These are phyloP conservation scores for Periglandula ipomoeae DNA, from an alignment of 2,329 filamentous ascomycete species.

Conservation along the genomic window DNA sequence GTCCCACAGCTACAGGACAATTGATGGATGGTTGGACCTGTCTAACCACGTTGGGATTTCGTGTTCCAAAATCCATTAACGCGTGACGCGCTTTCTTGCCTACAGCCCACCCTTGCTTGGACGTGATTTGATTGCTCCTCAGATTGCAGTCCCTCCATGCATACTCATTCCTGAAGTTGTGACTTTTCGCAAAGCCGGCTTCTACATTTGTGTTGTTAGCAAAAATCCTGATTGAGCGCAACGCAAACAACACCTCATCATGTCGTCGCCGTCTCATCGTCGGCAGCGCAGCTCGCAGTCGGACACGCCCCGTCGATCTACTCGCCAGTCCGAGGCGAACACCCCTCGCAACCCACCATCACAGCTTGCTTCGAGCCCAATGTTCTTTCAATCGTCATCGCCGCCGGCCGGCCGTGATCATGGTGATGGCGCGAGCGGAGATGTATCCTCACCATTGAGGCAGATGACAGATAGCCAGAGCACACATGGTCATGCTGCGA, in stretches of 20 bases:
- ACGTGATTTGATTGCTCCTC: not conserved
- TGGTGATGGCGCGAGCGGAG: slow-evolving; percentile 22
- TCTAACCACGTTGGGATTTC: not conserved
- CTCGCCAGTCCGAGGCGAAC: slow-evolving; percentile 27
- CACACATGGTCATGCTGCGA: slow-evolving; percentile 27
- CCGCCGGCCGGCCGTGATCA: slow-evolving; percentile 15
- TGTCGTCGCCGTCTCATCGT: slow-evolving; percentile 38
- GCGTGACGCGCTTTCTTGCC: slow-evolving; percentile 2
- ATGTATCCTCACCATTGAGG: slow-evolving; percentile 44
- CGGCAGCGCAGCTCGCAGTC: slow-evolving; percentile 44
- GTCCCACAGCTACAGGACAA: no score
- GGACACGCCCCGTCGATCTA: slow-evolving; percentile 30
- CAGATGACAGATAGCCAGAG: slow-evolving; percentile 50
- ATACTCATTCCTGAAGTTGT: not conserved
- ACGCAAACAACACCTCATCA: slow-evolving; percentile 14
- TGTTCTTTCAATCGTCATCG: slow-evolving; percentile 58
- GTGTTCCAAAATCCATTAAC: slow-evolving; percentile 2
- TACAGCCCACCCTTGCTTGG: not conserved
- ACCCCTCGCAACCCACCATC: slow-evolving; percentile 39
- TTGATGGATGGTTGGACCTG: not conserved
- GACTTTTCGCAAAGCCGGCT: not conserved
- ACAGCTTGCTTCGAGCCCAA: slow-evolving; percentile 64
- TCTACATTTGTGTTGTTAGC: not conserved
- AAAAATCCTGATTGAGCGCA: not conserved
- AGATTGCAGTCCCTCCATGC: not conserved